These are phyloP conservation scores for Yamadazyma membranifaciens DNA, from an alignment of 1,139 yeast genomes.

Conservation along the genomic window DNA sequence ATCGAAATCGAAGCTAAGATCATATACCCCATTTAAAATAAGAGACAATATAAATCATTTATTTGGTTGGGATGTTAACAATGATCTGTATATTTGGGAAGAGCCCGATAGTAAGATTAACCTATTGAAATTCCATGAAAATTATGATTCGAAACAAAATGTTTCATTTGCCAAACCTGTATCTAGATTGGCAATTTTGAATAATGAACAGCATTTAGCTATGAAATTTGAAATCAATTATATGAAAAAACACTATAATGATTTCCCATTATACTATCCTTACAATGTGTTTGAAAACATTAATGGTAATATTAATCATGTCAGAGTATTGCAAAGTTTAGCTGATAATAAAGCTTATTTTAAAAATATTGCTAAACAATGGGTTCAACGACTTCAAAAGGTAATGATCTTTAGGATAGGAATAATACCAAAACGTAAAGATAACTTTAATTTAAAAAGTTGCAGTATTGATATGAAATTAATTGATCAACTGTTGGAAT, in stretches of 20 bases:
- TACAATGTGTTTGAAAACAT: constrained; percentile 20
- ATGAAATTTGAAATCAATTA: constrained; percentile 13
- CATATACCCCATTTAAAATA: constrained; percentile 20
- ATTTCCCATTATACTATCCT: constrained; percentile 19
- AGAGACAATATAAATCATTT: constrained; percentile 19
- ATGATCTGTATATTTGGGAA: constrained; percentile 1
- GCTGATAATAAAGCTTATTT: constrained; percentile 12
- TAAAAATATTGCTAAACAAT: constrained; percentile 10
- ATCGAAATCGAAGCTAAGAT: constrained; percentile 5
- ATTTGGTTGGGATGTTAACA: constrained; percentile 13
- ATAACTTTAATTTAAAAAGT: constrained; percentile 9
- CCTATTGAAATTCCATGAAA: not conserved
- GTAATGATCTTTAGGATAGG: constrained; percentile 18
- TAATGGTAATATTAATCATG: constrained; percentile 8
- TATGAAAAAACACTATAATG: constrained; percentile 12
- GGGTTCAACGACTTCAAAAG: constrained; percentile 4
- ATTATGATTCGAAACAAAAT: not conserved
- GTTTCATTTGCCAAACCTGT: constrained; percentile 3
- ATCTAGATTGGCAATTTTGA: constrained; percentile 12
- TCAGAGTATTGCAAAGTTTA: constrained; percentile 16
- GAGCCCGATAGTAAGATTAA: constrained; percentile 2
- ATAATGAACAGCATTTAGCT: constrained; percentile 15
- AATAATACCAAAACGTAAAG: constrained; percentile 16
- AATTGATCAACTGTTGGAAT: constrained; percentile 8
- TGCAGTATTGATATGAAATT: constrained; percentile 16